Base-by-base conservation (phyloP, 768 basidiomycete species). In the Termitomyces sp. region DNA sequence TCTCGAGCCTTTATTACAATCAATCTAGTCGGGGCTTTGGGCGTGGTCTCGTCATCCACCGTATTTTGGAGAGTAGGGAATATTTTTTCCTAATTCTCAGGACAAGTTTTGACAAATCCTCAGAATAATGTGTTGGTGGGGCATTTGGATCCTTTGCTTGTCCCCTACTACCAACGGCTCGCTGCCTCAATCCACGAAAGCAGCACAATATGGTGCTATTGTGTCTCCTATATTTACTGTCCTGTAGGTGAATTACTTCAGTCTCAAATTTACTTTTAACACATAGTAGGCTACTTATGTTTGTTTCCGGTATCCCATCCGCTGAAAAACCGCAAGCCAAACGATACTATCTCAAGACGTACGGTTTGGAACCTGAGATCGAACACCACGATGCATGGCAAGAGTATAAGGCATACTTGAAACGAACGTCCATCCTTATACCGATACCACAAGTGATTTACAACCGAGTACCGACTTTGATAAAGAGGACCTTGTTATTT, bases 301-400 rank as follows among this genome's bases (percentile, higher is more conserved):
- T 87, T 68, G 81, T 73, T 5, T 84, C 84, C 11, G 87, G 86
- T 9, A 63, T 89, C n/a, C 87, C 85, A 0, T 82, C 82, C 0
- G 84, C 83, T 5, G 85, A 87, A 66, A 85, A 84, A 65, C 84
- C 84, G 2, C 77, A 79, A 40, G 84, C 84, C 0, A 78, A 79
- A 62, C 74, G 74, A 58, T 85, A 77, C 64, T 86, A 77, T 68
- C 68, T 82, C 32, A 70, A 83, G 65, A 72, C 78, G 11, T 65
- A 81, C 59, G 77, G 73, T 5, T 69, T 73, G 19, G 54, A 70
- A 9, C 48, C 48, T 12, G 24, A 26, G n/a, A 38, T 26, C 17
- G 17, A 26, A 38, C 48, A 49, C 24, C 24, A 17, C 3, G 24
- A 49, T 26, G 48, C 48, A 10, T 49, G 48, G 48, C 24, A 37